phyloP scores from a whole-genome alignment of 225 moss, liverwort and hornwort species.

The Sphagnum contortum region DNA sequence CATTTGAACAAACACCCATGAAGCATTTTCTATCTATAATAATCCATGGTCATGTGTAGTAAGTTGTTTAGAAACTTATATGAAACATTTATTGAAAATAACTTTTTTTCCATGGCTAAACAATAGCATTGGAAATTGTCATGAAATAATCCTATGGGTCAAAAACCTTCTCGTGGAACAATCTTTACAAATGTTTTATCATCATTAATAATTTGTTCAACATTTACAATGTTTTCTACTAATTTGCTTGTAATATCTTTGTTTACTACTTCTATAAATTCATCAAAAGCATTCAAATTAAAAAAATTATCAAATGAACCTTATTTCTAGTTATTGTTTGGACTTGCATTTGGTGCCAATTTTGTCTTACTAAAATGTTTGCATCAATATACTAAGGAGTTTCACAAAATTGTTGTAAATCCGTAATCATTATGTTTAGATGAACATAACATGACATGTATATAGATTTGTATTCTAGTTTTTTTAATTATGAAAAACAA shows the following conservation, averaged over 20 bases:
- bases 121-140: background rate
- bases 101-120: background rate
- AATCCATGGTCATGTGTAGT: background rate
- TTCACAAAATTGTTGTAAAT: background rate
- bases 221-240: background rate
- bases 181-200: background rate
- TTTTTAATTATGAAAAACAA: background rate
- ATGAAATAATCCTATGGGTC: background rate
- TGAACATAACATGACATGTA: background rate
- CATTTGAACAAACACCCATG: too few species aligned
- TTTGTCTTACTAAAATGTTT: background rate
- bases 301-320: background rate
- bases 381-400: background rate
- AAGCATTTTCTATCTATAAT: background rate
- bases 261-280: background rate
- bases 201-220: background rate
- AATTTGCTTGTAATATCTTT: background rate
- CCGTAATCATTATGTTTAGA: background rate
- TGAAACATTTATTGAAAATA: background rate
- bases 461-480: background rate
- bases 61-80: background rate
- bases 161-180: background rate
- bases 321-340: background rate
- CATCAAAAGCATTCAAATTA: background rate
- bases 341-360: background rate